A percentile compares a stretch with the other conserved stretches of the same genome.
These are phyloP conservation scores for Eurotiales sp. DNA, from an alignment of 2,329 filamentous ascomycete genomes.

Conservation along the genomic window DNA sequence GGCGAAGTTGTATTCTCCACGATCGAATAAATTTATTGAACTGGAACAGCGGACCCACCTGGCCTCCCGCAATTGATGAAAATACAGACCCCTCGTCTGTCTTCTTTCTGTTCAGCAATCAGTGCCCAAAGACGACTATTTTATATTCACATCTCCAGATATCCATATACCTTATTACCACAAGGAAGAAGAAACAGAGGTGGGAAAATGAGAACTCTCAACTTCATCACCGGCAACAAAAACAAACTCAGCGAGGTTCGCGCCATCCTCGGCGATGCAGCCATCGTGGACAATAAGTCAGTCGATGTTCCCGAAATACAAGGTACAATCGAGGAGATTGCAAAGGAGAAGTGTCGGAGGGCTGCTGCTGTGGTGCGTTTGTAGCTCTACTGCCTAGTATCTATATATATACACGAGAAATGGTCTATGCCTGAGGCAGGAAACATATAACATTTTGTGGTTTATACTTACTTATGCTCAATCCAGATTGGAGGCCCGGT, in stretches of 20 bases:
- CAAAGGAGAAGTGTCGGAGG: slow-evolving; percentile 76
- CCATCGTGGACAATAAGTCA: slow-evolving; percentile 69
- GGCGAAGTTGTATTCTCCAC: too few relatives aligned
- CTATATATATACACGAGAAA: neutral
- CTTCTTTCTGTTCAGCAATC: too few relatives aligned
- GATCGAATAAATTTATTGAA: too few relatives aligned
- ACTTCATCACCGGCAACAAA: slow-evolving; percentile 95
- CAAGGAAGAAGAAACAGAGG: neutral
- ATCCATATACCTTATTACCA: too few relatives aligned
- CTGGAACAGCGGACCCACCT: too few relatives aligned
- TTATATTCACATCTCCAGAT: too few relatives aligned
- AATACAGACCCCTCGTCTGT: too few relatives aligned
- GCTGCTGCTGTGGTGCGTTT: slow-evolving; percentile 70
- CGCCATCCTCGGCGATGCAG: slow-evolving; percentile 71
- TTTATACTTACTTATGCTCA: neutral
- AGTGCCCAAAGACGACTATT: too few relatives aligned
- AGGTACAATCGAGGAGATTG: slow-evolving; percentile 88
- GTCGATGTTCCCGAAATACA: slow-evolving; percentile 88
- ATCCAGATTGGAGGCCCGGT: slow-evolving; percentile 76
- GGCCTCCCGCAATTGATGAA: too few relatives aligned
- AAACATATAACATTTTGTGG: too few relatives aligned
- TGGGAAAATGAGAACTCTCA: slow-evolving; percentile 53
- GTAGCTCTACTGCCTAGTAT: too few relatives aligned
- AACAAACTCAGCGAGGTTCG: slow-evolving; percentile 91
- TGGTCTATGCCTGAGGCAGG: neutral